phyloP scores from a whole-genome alignment of 179 eudicot genomes.

The Camellia oleifera region DNA sequence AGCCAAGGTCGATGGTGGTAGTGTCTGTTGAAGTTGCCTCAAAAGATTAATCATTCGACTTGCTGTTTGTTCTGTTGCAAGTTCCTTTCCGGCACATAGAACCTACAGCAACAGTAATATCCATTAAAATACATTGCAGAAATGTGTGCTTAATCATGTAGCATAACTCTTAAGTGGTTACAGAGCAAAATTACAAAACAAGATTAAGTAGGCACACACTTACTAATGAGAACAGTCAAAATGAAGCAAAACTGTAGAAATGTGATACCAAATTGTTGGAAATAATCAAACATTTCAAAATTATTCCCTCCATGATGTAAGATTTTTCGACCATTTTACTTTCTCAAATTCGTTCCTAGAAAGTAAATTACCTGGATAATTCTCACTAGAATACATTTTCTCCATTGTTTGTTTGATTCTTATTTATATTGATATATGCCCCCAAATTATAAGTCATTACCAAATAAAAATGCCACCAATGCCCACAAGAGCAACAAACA shows the following conservation, averaged over 20 bases:
- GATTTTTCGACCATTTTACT: not conserved
- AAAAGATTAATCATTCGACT: conserved; percentile 69
- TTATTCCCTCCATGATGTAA: not conserved
- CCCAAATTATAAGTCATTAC: no score
- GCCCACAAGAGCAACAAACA: not conserved
- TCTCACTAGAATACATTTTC: not conserved
- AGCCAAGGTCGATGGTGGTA: conserved; percentile 78
- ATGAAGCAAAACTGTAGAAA: not conserved
- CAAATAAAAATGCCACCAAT: no score
- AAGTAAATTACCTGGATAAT: not conserved
- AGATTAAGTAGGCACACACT: not conserved
- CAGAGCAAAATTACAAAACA: not conserved
- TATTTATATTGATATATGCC: no score
- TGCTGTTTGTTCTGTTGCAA: conserved; percentile 88
- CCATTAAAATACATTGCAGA: not conserved
- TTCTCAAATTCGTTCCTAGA: not conserved
- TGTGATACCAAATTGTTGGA: not conserved
- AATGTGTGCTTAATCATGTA: not conserved
- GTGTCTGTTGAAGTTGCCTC: conserved; percentile 86
- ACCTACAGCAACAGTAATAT: conserved; percentile 39
- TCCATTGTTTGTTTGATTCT: no score
- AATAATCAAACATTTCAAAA: not conserved
- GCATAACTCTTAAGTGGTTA: not conserved
- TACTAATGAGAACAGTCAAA: not conserved
- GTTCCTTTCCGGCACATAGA: conserved; percentile 82